These are phyloP conservation scores for Scortechinia acanthostroma DNA, from an alignment of 2,329 filamentous ascomycete species.

Conservation along the genomic window DNA sequence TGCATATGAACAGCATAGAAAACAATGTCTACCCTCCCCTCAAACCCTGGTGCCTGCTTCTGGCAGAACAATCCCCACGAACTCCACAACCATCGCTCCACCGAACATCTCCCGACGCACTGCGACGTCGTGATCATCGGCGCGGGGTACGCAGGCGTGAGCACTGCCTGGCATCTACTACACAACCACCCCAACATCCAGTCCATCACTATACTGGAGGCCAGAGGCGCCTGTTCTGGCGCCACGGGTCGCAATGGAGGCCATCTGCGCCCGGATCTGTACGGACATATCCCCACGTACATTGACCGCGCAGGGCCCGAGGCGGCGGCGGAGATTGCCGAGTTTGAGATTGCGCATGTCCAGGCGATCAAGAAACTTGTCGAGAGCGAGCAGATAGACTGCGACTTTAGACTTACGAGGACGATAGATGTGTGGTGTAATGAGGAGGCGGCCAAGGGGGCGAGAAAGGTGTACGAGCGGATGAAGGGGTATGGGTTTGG, in stretches of 20 bases:
- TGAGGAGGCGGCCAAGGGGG: slow-evolving; percentile 15
- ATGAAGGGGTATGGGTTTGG: background rate
- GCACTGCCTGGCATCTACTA: slow-evolving; percentile 14
- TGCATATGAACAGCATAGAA: too few relatives aligned
- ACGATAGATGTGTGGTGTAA: slow-evolving; percentile 26
- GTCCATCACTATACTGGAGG: slow-evolving; percentile 27
- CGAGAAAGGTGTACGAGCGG: slow-evolving; percentile 11
- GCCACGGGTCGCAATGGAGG: slow-evolving; percentile 35
- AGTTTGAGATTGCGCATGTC: slow-evolving; percentile 29
- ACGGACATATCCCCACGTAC: slow-evolving; percentile 20
- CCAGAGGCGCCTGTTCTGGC: slow-evolving; percentile 27
- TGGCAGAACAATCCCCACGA: slow-evolving; percentile 8
- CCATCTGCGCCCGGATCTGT: slow-evolving; percentile 30
- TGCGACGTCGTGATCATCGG: slow-evolving; percentile 13
- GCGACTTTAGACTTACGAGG: slow-evolving; percentile 27
- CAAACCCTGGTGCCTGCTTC: slow-evolving; percentile 5
- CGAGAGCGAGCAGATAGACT: slow-evolving; percentile 28
- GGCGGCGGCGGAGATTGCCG: slow-evolving; percentile 23
- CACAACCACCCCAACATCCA: slow-evolving; percentile 9
- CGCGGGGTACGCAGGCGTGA: slow-evolving; percentile 10
- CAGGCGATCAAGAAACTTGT: slow-evolving; percentile 24
- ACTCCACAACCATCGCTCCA: slow-evolving; percentile 9
- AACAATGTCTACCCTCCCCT: too few relatives aligned
- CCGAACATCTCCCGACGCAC: slow-evolving; percentile 6
- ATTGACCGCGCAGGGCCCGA: slow-evolving; percentile 19